Base-by-base conservation (phyloP, 371 early-diverging fungal genomes). In the Blyttiomyces sp. region DNA sequence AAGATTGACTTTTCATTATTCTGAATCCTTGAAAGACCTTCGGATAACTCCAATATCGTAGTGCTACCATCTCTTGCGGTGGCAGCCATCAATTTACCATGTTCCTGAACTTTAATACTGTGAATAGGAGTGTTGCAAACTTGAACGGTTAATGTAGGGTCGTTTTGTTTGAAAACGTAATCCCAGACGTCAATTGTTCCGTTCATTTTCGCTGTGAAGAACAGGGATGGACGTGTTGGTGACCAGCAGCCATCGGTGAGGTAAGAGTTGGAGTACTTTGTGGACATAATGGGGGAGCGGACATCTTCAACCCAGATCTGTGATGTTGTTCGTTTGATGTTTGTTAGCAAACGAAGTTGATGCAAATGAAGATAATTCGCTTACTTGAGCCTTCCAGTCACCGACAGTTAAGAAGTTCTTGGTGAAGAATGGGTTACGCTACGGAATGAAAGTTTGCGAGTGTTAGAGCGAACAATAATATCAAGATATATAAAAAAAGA, bases 241-340 rank as follows among this genome's bases (percentile, higher is more conserved):
- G 70, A 69, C 83, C 83, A 83, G 68, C 80, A 79, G 1, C 64
- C 81, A 53, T 83, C 83, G 0, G 81, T 81, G 48, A 83, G 64
- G 53, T 81, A 81, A 0, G 72, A 68, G 21, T 61, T 43, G 36
- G 67, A 57, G 68, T 76, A 76, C 17, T 63, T 63, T 1, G 83
- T 78, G 1, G 73, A 63, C 75, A 83, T 73, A 52, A 83, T 73
- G 11, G 81, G 75, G 17, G 75, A 66, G 19, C 66, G 53, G 53
- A 81, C 71, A 57, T 83, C 83, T 61, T 83, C 83, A 9, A 73
- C 61, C 83, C 83, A 83, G 27, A 82, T 76, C 77, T 78, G 53
- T 1, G 21, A 11, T 13, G 11, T 30, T n/a, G 27, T 43, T 19
- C 31, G 44, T 21, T 36, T 46, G 26, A 5, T 32, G 21, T 1